Percentiles rank a stretch among this genome's conserved stretches.
Conservation (phyloP, 345 rosid genomes). For the Moricandia arvensis region DNA sequence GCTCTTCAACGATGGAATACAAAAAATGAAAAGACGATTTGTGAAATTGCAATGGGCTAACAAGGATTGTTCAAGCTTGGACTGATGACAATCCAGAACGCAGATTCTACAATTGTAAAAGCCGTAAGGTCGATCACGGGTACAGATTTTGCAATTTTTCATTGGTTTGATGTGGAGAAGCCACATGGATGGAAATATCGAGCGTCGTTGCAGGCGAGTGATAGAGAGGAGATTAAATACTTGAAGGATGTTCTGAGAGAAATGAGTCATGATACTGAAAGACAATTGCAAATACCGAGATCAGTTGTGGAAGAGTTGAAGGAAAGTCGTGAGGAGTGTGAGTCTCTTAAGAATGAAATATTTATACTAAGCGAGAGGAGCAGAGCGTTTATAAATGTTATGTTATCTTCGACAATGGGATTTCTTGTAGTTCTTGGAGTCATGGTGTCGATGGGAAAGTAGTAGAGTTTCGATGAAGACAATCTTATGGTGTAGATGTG, state of each 20-base stretch:
- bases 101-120: no score
- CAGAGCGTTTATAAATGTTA: not conserved
- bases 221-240: not conserved
- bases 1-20: no score
- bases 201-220: not conserved
- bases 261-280: not conserved
- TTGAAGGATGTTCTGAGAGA: not conserved
- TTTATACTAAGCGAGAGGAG: not conserved
- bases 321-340: not conserved
- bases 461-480: not conserved
- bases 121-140: no score
- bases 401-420: not conserved
- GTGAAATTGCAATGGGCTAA: no score
- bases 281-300: not conserved
- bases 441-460: not conserved
- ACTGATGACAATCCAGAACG: no score
- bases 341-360: not conserved
- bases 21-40: no score
- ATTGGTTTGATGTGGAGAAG: no score
- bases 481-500: no score
- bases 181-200: not conserved
- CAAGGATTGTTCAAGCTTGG: no score
- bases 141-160: no score
- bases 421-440: not conserved
- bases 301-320: not conserved